These are phyloP conservation scores for Blastobotrys apis DNA, from an alignment of 1,139 yeast genomes.

Conservation along the genomic window DNA sequence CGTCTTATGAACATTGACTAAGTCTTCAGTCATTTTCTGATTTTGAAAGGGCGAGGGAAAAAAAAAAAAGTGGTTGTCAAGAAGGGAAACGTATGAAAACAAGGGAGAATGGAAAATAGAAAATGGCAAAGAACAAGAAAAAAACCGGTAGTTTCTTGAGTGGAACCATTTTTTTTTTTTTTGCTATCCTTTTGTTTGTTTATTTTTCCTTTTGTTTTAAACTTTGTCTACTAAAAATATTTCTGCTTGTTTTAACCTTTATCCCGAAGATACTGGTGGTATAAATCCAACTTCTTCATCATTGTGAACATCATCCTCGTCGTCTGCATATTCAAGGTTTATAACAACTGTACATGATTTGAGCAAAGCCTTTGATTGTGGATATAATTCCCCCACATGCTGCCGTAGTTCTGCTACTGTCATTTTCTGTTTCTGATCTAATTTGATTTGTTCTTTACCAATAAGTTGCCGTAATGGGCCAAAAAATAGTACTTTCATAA, in stretches of 20 bases:
- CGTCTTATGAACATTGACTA: constrained; percentile 26
- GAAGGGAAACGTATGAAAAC: background rate
- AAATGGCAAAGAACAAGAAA: too few relatives aligned
- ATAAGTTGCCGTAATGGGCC: constrained; percentile 22
- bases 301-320: constrained; percentile 21
- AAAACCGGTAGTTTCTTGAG: too few relatives aligned
- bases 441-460: constrained; percentile 2
- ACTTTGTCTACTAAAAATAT: background rate
- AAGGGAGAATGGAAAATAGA: too few relatives aligned
- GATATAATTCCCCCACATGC: background rate
- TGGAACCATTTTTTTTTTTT: background rate
- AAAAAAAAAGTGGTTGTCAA: background rate
- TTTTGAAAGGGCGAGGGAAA: background rate
- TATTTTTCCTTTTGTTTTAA: background rate
- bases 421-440: background rate
- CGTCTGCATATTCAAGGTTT: constrained; percentile 34
- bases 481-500: constrained; percentile 22
- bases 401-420: constrained; percentile 12
- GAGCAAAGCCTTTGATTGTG: constrained; percentile 22
- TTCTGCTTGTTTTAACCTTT: constrained; percentile 1
- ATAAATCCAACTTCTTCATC: constrained; percentile 37
- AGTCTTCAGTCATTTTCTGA: background rate
- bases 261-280: constrained; percentile 42
- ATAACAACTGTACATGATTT: constrained; percentile 34
- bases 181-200: background rate